Evolutionary conservation across 306 rosid genomes (phyloP).

Genomic region (Cyclanthera cordifolia): DNA sequence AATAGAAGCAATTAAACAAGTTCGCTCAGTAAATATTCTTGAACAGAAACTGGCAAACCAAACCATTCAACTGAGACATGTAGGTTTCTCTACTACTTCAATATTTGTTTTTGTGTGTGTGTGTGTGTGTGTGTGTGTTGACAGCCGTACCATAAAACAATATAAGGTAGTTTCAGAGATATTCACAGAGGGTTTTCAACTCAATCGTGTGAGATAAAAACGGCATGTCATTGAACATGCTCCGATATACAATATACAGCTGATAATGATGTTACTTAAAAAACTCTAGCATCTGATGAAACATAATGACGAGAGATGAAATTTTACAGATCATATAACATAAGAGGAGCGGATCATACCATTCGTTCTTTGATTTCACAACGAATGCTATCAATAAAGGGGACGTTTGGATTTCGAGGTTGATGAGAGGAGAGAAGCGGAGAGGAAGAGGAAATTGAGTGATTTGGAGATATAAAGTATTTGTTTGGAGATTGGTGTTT

Average conservation of each 20-base stretch:
- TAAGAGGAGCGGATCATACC: not conserved
- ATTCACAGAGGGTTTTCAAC: not conserved
- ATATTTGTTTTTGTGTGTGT: too few relatives aligned
- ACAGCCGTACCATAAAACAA: not conserved
- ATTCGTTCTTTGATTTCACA: slow-evolving; percentile 7
- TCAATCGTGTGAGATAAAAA: not conserved
- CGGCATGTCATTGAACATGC: not conserved
- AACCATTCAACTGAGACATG: not conserved
- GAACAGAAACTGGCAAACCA: too few relatives aligned
- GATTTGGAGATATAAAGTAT: too few relatives aligned
- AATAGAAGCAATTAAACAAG: not conserved
- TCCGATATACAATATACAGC: not conserved
- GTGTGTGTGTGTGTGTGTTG: too few relatives aligned
- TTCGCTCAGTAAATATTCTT: not conserved
- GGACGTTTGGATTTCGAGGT: too few relatives aligned
- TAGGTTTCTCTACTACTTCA: not conserved
- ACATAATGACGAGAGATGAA: not conserved
- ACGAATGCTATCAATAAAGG: not conserved
- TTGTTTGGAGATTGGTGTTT: too few relatives aligned
- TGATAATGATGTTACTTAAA: not conserved
- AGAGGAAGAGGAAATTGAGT: too few relatives aligned
- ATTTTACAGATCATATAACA: not conserved
- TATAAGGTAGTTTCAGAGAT: not conserved
- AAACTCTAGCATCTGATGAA: not conserved
- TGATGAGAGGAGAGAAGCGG: too few relatives aligned